Evolutionary conservation across 257 asterid species (phyloP), one percentile per base, ranked within the genome.

Genomic region (Plantago ovata): DNA sequence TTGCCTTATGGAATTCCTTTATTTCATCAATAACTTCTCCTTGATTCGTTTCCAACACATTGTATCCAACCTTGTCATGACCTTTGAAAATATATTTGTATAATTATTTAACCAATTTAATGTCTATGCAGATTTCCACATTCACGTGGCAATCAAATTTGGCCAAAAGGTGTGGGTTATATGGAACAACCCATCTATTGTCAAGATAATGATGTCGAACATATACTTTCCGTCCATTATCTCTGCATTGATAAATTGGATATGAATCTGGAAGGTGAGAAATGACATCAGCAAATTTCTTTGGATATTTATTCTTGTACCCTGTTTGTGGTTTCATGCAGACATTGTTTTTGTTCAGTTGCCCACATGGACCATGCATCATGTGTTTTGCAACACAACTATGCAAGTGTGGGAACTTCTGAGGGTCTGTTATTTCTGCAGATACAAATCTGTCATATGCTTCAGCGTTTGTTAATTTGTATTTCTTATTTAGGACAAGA

Each of bases 11-110:
- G 22, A 4, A 47, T 3, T 16, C 10, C 11, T 47, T 16, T 0
- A 47, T 47, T 15, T 47, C 53, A 16, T 47, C 53, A 0, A 19
- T 1, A 9, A 1, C 1, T 1, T 15, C 6, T 16, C 12, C 22
- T 2, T 6, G 0, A 1, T 9, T 1, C 1, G 8, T 4, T 15
- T 20, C 36, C 9, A 20, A 36, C 1, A 50, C 33, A 8, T 13
- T 19, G 3, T 20, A 51, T 10, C 20, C 19, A 15, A 61, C 46
- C 10, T 59, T 59, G 1, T 58, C 44, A 0, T 57, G 28, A 0
- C 70, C 70, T 13, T 65, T 65, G 11, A 38, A 54, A 0, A 65
- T 56, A 6, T 70, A 70, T 8, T 55, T 60, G 24, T 65, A 41
- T 2, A 53, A 9, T 10, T 61, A 47, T 13, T 60, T 63, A 4